Evolutionary conservation across 345 rosid genomes (phyloP).

Genomic region (Syzygium grande): DNA sequence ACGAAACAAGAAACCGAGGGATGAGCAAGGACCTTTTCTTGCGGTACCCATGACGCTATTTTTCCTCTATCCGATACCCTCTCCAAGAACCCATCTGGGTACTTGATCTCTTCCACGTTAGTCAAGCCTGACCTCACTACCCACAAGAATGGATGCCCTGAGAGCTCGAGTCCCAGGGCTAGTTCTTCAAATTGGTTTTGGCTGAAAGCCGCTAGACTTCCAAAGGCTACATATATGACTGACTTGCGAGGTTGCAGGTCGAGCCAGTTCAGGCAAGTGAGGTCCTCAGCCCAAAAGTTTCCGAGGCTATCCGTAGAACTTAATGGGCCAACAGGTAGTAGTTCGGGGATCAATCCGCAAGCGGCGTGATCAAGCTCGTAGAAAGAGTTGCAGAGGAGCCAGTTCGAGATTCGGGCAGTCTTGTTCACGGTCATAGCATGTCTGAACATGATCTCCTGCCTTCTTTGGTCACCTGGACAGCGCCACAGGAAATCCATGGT

Average conservation of each 20-base stretch:
- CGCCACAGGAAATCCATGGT: constrained; percentile 11
- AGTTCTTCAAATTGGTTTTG: constrained; percentile 32
- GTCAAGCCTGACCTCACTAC: constrained; percentile 15
- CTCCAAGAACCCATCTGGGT: constrained; percentile 10
- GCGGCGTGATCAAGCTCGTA: constrained; percentile 14
- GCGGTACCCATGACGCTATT: constrained; percentile 20
- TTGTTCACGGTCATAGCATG: neutral
- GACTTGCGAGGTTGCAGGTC: constrained; percentile 23
- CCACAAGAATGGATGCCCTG: constrained; percentile 23
- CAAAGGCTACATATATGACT: constrained; percentile 43
- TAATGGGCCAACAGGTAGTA: constrained; percentile 28
- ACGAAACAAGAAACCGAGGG: constrained; percentile 21
- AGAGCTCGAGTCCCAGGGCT: constrained; percentile 24
- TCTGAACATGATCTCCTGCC: constrained; percentile 3
- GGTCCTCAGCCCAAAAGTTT: constrained; percentile 21
- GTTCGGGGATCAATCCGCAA: constrained; percentile 4
- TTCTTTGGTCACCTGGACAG: neutral
- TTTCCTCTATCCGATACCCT: neutral
- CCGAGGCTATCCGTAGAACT: neutral
- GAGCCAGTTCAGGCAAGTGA: constrained; percentile 32
- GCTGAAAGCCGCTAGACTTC: constrained; percentile 13
- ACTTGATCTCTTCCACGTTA: neutral
- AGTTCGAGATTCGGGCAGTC: neutral
- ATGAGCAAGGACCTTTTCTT: constrained; percentile 23
- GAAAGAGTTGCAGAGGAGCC: constrained; percentile 17